Evolutionary conservation across 2,329 filamentous ascomycete species (phyloP).

Genomic region (Ceratocystis alfenasii): DNA sequence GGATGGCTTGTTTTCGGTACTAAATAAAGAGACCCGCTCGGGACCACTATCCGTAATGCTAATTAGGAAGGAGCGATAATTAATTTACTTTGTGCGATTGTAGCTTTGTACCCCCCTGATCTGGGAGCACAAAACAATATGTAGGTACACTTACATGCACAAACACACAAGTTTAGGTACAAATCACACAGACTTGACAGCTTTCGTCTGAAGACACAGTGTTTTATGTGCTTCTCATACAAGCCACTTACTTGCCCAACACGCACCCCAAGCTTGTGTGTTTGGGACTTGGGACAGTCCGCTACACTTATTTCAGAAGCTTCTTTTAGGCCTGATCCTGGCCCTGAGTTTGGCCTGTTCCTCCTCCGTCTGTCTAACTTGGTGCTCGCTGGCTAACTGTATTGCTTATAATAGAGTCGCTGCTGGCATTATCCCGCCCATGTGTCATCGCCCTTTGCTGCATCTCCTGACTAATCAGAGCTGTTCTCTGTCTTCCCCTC

Average conservation of each 20-base stretch:
- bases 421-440: background rate
- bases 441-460: background rate
- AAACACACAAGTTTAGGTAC: background rate
- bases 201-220: conserved; percentile 14
- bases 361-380: background rate
- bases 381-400: background rate
- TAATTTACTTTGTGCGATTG: background rate
- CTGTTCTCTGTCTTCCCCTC: background rate
- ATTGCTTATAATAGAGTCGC: background rate
- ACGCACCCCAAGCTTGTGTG: background rate
- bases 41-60: conserved; percentile 7
- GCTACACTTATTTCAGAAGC: background rate
- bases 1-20: background rate
- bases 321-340: background rate
- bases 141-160: background rate
- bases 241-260: background rate
- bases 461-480: background rate
- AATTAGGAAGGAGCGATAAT: background rate
- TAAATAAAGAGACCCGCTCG: conserved; percentile 10
- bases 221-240: background rate
- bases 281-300: background rate
- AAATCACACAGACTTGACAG: conserved; percentile 10
- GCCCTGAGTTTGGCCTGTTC: background rate
- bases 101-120: background rate
- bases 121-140: background rate